These are phyloP conservation scores for Starmera quercuum DNA, from an alignment of 805 yeast species.

Conservation along the genomic window DNA sequence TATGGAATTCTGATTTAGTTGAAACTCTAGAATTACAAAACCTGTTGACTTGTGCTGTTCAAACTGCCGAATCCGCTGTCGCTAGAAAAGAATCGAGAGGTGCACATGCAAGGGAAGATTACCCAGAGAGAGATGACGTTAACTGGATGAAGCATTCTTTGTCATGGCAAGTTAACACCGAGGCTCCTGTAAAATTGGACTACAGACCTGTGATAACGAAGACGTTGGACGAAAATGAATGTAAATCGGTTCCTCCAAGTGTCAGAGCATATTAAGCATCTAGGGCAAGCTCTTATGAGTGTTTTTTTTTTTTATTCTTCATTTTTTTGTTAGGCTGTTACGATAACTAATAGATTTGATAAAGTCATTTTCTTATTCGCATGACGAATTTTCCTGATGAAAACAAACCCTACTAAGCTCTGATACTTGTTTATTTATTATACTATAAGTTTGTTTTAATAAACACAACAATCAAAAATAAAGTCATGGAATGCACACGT, in stretches of 20 bases:
- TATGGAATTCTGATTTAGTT: slow-evolving; percentile 96
- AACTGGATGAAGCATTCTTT: slow-evolving; percentile 98
- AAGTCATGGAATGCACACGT: too few species aligned
- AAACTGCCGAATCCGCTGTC: slow-evolving; percentile 90
- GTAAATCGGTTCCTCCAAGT: slow-evolving; percentile 95
- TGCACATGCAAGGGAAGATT: slow-evolving; percentile 99
- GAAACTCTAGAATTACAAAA: slow-evolving; percentile 95
- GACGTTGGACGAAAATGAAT: slow-evolving; percentile 86
- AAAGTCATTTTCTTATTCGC: too few species aligned
- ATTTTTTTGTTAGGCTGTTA: not conserved
- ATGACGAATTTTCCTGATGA: too few species aligned
- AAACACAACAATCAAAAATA: too few species aligned
- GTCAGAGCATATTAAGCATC: slow-evolving; percentile 77
- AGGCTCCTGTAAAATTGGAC: slow-evolving; percentile 63
- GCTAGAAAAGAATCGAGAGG: slow-evolving; percentile 97
- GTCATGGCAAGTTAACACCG: slow-evolving; percentile 77
- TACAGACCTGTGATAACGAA: slow-evolving; percentile 81
- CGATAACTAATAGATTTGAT: too few species aligned
- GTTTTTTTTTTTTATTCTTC: not conserved
- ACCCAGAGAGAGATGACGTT: slow-evolving; percentile 89
- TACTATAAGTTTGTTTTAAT: too few species aligned
- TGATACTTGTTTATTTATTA: slow-evolving; percentile 1
- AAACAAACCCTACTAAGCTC: not conserved
- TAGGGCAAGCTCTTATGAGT: not conserved
- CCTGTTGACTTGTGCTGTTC: slow-evolving; percentile 93